A percentile compares a stretch with the other conserved stretches of the same genome.
Conservation (phyloP, 140 eudicot species). For the Ambrosia hybrid region DNA sequence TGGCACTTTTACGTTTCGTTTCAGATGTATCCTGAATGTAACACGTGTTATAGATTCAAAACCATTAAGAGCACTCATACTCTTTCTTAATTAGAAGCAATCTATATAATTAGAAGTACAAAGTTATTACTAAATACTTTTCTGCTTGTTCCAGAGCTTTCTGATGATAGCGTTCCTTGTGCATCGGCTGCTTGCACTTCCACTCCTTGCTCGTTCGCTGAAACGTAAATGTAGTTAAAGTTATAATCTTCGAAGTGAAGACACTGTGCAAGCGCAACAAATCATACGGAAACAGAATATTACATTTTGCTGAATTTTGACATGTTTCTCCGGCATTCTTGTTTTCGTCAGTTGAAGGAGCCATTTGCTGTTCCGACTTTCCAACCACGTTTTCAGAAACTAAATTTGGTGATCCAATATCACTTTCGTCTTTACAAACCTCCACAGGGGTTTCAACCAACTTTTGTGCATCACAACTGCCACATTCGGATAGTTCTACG, state of each 20-base stretch:
- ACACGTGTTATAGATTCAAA: slow-evolving; percentile 3
- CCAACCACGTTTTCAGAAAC: slow-evolving; percentile 24
- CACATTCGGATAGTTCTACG: slow-evolving; percentile 34
- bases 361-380: slow-evolving; percentile 19
- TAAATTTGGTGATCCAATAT: slow-evolving; percentile 21
- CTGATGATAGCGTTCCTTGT: slow-evolving; percentile 43
- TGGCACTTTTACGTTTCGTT: slow-evolving; percentile 77
- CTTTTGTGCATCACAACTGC: slow-evolving; percentile 21
- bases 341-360: slow-evolving; percentile 32
- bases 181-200: slow-evolving; percentile 34
- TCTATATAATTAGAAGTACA: slow-evolving; percentile 23
- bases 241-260: background rate
- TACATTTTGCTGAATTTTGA: slow-evolving; percentile 43
- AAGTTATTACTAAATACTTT: slow-evolving; percentile 52
- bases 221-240: slow-evolving; percentile 23
- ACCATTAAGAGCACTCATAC: background rate
- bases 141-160: slow-evolving; percentile 51
- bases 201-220: slow-evolving; percentile 43
- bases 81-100: slow-evolving; percentile 6
- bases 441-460: slow-evolving; percentile 3
- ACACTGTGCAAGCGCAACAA: background rate
- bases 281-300: slow-evolving; percentile 1
- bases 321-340: slow-evolving; percentile 22
- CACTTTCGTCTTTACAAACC: slow-evolving; percentile 2
- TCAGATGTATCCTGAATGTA: slow-evolving; percentile 64